Conservation (phyloP, 495 filamentous ascomycete species). For the Aspergillus incahuasiensis region DNA sequence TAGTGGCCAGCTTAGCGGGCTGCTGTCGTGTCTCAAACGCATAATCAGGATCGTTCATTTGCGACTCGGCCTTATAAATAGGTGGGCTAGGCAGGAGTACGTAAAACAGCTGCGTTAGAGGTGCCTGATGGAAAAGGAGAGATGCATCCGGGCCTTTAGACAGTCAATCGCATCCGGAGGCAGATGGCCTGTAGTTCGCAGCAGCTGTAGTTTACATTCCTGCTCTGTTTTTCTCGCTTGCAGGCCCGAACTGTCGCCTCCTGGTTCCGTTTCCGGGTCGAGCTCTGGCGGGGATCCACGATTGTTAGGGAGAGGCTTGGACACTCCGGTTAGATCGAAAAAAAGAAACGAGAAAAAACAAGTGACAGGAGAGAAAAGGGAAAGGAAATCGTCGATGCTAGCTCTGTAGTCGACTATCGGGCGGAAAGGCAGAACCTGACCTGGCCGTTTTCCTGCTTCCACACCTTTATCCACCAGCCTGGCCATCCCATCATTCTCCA, state of each 20-base stretch:
- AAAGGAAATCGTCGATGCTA: constrained; percentile 11
- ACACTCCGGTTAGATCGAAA: constrained; percentile 13
- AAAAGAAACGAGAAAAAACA: constrained; percentile 17
- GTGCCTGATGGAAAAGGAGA: neutral
- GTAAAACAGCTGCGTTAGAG: neutral
- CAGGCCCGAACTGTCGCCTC: constrained; percentile 20
- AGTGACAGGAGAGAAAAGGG: constrained; percentile 7
- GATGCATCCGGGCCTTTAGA: neutral
- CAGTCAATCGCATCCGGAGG: neutral
- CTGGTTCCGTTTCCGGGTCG: constrained; percentile 37
- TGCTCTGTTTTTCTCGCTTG: constrained; percentile 14
- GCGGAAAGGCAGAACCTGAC: constrained; percentile 11
- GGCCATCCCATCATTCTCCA: constrained; percentile 23
- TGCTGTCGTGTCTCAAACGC: constrained; percentile 23
- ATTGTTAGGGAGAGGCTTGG: constrained; percentile 29
- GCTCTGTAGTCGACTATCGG: neutral
- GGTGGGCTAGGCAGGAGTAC: neutral
- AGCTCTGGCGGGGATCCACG: constrained; percentile 39
- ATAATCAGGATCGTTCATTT: constrained; percentile 18
- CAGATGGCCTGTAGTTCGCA: neutral
- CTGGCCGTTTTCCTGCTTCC: constrained; percentile 13
- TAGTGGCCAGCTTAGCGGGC: constrained; percentile 13
- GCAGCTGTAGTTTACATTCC: constrained; percentile 2
- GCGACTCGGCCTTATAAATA: constrained; percentile 2
- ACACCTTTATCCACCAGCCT: constrained; percentile 4